Evolutionary conservation across 2,329 filamentous ascomycete species (phyloP).

Genomic region (Daldinia eschscholtzii): DNA sequence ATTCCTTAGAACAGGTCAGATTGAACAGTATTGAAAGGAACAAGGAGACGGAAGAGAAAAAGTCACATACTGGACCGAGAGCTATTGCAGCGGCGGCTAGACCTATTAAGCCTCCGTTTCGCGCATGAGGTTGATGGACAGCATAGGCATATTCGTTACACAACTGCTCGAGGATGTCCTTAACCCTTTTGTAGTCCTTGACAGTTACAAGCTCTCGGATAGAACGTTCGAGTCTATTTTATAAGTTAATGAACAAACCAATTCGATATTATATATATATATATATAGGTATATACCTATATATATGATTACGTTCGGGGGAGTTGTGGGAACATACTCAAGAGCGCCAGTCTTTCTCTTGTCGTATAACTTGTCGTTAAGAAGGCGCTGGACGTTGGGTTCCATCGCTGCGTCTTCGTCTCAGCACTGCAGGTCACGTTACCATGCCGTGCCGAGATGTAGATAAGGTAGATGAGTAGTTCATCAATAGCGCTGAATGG

Average conservation of each 20-base stretch:
- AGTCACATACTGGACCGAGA: slow-evolving; percentile 81
- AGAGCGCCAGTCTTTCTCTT: slow-evolving; percentile 96
- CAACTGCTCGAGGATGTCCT: slow-evolving; percentile 92
- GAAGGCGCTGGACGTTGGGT: slow-evolving; percentile 84
- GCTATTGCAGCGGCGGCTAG: slow-evolving; percentile 96
- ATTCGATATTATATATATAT: not conserved
- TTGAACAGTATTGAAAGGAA: slow-evolving; percentile 12
- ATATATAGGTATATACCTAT: not conserved
- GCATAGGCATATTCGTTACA: slow-evolving; percentile 98
- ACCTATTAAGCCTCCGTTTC: slow-evolving; percentile 96
- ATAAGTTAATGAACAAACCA: slow-evolving; percentile 26
- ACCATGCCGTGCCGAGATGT: slow-evolving; percentile 27
- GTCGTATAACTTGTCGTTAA: slow-evolving; percentile 99
- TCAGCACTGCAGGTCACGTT: slow-evolving; percentile 28
- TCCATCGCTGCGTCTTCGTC: slow-evolving; percentile 73
- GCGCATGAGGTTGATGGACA: slow-evolving; percentile 94
- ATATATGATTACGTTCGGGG: too few relatives aligned
- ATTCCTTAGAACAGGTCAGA: slow-evolving; percentile 70
- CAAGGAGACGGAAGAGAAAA: slow-evolving; percentile 15
- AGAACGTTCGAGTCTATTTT: slow-evolving; percentile 82
- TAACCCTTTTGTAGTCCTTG: slow-evolving; percentile 83
- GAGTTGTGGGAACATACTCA: slow-evolving; percentile 74
- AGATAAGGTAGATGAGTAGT: not conserved
- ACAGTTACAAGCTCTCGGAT: slow-evolving; percentile 85
- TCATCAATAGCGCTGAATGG: slow-evolving; percentile 4